Base-by-base conservation (phyloP, 2,329 filamentous ascomycete species). In the Aurifilum marmelostoma region DNA sequence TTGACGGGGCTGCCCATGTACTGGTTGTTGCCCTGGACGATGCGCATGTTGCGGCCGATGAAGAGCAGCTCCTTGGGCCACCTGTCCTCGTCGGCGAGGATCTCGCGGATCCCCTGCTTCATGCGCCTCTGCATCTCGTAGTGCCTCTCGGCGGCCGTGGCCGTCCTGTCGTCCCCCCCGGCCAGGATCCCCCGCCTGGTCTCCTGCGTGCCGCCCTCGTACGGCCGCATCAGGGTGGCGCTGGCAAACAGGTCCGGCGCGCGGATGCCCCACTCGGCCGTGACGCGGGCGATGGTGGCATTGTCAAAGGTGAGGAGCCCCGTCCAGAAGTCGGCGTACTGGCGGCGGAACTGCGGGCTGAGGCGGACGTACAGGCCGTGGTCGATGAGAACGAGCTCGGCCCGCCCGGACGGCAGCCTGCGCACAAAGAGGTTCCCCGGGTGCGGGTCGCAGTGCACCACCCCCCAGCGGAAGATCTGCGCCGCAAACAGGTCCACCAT, bases 351-450 rank as follows among this genome's bases (percentile, higher is more conserved):
- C 70, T 88, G 83, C 1, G 92, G 90, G 32, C 88, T 85, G 92
- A 98, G 96, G 79, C 92, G 91, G 67, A 98, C 93, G 81, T 99
- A 99, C 7, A 99, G 88, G 0, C 96, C 96, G 79, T 99, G 96
- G 79, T 99, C 96, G 77, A 99, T 97, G 47, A 99, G 89, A 0
- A 98, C 95, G 39, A 99, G 86, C 81, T 99, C 94, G 0, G 95
- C 87, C 58, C 89, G 86, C n/a, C 95, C 95, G 58, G 86, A 90
- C 1, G 94, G 92, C 21, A 93, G 84, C 11, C 96, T 91, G 11
- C 96, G 91, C 76, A 98, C 91, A 81, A 99, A 97, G 78, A 98
- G 96, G 81, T 99, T 99, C 37, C 95, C 95, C 1, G 96, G 96
- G 77, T 99, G 96, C 12, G 96, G 96, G 78, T 99, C 96, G 81